phyloP scores from a whole-genome alignment of 163 green algal genomes.

The Scenedesmus sp. region DNA sequence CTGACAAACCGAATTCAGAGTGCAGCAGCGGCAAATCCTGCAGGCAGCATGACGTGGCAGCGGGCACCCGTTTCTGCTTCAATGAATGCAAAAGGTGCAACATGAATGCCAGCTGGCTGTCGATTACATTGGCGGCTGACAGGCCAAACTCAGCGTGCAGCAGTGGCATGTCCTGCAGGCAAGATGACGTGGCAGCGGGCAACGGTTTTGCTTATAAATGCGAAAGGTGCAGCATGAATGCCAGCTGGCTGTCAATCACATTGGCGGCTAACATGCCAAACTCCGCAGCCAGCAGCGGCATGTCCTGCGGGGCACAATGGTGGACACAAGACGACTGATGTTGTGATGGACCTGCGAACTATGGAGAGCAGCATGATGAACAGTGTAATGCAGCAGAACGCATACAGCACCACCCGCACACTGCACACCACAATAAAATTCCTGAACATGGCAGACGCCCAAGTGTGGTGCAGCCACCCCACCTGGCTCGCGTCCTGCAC shows the following conservation, averaged over 20 bases:
- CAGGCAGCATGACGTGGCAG: background rate
- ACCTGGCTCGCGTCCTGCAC: conserved; percentile 31
- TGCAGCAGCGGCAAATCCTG: conserved; percentile 14
- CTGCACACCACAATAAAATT: too few species aligned
- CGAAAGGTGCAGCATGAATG: too few species aligned
- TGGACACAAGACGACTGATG: too few species aligned
- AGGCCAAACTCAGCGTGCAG: background rate
- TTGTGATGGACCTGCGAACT: too few species aligned
- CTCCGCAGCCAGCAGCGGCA: background rate
- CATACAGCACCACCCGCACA: too few species aligned
- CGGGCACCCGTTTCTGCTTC: too few species aligned
- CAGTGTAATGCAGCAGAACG: background rate
- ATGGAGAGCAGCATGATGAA: too few species aligned
- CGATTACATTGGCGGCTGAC: conserved; percentile 11
- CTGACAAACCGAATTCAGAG: background rate
- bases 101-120: background rate
- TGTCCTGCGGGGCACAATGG: background rate
- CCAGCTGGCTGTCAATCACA: conserved; percentile 26
- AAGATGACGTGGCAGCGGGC: background rate
- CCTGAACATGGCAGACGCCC: too few species aligned
- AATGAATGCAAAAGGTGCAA: too few species aligned
- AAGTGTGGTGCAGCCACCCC: background rate
- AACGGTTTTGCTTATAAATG: too few species aligned
- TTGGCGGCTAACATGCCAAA: conserved; percentile 3
- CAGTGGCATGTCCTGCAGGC: conserved; percentile 5